A percentile compares a stretch with the other conserved stretches of the same genome.
Conservation (phyloP, 140 eudicot genomes). For the Flaveria floridana region DNA sequence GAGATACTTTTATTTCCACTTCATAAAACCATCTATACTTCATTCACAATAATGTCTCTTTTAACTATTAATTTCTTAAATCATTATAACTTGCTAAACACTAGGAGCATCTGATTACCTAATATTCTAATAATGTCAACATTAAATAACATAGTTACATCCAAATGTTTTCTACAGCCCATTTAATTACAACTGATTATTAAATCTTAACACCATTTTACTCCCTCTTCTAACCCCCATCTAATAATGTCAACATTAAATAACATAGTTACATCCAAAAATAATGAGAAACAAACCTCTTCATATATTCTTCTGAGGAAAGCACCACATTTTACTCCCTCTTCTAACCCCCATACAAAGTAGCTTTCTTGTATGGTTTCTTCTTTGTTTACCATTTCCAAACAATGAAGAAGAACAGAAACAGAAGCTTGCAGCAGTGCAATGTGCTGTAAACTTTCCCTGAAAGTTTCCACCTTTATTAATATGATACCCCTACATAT, state of each 20-base stretch:
- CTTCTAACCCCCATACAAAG: constrained; percentile 54
- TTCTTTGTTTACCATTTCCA: constrained; percentile 59
- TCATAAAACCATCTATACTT: not conserved
- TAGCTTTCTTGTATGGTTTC: constrained; percentile 29
- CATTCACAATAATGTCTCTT: not conserved
- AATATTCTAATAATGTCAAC: not conserved
- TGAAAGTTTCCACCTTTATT: constrained; percentile 27
- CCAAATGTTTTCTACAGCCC: not conserved
- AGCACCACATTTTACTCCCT: constrained; percentile 75
- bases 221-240: too few relatives aligned
- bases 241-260: too few relatives aligned
- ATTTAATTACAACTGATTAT: not conserved
- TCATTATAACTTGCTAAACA: not conserved
- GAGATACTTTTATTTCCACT: not conserved
- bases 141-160: not conserved
- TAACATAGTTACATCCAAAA: not conserved
- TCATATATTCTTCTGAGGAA: constrained; percentile 82
- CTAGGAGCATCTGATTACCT: not conserved
- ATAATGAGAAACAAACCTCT: constrained; percentile 53
- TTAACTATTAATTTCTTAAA: not conserved
- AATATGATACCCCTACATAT: constrained; percentile 2
- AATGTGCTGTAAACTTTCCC: constrained; percentile 61
- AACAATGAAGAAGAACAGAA: constrained; percentile 66
- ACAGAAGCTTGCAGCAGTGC: constrained; percentile 77
- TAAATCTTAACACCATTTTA: too few relatives aligned